Conservation (phyloP, 2,329 filamentous ascomycete species). For the Trichoderma koningii region DNA sequence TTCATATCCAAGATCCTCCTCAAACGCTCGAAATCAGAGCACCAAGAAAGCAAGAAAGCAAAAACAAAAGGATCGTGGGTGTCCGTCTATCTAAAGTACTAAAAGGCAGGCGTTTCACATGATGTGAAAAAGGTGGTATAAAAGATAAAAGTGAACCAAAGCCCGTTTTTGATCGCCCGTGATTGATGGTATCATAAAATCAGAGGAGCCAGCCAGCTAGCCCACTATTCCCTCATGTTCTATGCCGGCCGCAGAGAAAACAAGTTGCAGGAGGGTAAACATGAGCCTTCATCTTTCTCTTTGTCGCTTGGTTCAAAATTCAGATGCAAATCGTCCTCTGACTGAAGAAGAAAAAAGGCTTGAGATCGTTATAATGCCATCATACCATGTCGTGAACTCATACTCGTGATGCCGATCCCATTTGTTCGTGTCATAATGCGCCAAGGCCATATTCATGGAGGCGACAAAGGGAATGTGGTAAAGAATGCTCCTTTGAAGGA, state of each 20-base stretch:
- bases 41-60: neutral
- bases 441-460: neutral
- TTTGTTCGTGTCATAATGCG: slow-evolving; percentile 2
- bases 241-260: slow-evolving; percentile 18
- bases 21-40: slow-evolving; percentile 1
- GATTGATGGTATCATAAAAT: slow-evolving; percentile 26
- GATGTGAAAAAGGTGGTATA: slow-evolving; percentile 4
- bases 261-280: neutral
- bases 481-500: slow-evolving; percentile 7
- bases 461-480: slow-evolving; percentile 4
- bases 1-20: neutral
- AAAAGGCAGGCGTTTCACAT: neutral
- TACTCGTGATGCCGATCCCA: slow-evolving; percentile 9
- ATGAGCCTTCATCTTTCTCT: neutral
- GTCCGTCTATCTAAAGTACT: slow-evolving; percentile 24
- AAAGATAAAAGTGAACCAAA: slow-evolving; percentile 19
- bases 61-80: slow-evolving; percentile 24
- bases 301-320: neutral
- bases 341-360: neutral
- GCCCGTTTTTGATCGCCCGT: slow-evolving; percentile 26
- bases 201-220: slow-evolving; percentile 26
- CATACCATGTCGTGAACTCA: slow-evolving; percentile 21
- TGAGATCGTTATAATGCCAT: slow-evolving; percentile 16
- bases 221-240: slow-evolving; percentile 24
- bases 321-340: slow-evolving; percentile 10